Evolutionary conservation across 495 filamentous ascomycete genomes (phyloP).

Genomic region (Aspergillus wentii): DNA sequence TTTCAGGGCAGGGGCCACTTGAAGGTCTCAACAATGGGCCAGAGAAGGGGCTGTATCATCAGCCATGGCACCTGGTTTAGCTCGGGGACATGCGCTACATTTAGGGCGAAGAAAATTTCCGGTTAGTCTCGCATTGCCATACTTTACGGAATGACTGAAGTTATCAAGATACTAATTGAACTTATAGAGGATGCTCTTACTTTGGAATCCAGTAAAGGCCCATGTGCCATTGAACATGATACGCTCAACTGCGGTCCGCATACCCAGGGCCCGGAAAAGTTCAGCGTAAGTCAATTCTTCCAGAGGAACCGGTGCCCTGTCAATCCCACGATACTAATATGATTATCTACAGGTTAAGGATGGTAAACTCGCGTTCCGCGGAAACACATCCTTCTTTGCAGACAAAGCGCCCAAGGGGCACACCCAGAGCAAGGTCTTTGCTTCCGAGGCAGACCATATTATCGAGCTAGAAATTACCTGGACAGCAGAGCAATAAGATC

Average conservation of each 20-base stretch:
- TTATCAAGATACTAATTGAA: background rate
- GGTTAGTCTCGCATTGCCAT: constrained; percentile 35
- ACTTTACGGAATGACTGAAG: too few relatives aligned
- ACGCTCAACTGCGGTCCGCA: constrained; percentile 46
- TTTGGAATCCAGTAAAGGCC: constrained; percentile 54
- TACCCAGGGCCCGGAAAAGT: constrained; percentile 36
- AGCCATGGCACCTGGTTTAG: constrained; percentile 65
- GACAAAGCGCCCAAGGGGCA: constrained; percentile 50
- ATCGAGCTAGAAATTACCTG: constrained; percentile 37
- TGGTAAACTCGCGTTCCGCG: constrained; percentile 43
- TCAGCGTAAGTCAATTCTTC: constrained; percentile 33
- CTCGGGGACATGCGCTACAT: constrained; percentile 66
- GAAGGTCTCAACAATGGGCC: constrained; percentile 47
- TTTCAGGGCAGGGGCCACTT: constrained; percentile 57
- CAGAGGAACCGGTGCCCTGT: too few relatives aligned
- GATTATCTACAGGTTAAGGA: constrained; percentile 22
- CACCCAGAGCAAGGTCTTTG: constrained; percentile 34
- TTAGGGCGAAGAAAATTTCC: constrained; percentile 45
- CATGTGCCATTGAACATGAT: constrained; percentile 45
- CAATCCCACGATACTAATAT: constrained; percentile 6
- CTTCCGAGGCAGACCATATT: constrained; percentile 27
- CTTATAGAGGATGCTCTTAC: constrained; percentile 50
- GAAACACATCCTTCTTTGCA: constrained; percentile 52
- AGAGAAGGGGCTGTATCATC: constrained; percentile 63
- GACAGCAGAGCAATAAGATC: constrained; percentile 9